phyloP scores from a whole-genome alignment of 2,329 filamentous ascomycete genomes.

The Alternaria consortialis region DNA sequence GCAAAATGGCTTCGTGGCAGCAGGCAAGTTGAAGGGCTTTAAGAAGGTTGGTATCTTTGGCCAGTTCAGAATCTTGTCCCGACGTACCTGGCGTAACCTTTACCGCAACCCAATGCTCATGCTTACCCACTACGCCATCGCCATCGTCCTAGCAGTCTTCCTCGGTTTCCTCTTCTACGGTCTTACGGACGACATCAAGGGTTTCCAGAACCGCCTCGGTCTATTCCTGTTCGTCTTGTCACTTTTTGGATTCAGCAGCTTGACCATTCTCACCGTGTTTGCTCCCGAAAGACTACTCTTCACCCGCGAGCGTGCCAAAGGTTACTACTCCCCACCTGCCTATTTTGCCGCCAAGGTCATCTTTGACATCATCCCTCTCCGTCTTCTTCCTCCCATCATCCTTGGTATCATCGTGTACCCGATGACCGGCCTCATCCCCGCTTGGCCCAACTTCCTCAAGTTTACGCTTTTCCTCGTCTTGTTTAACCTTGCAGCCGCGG shows the following conservation, averaged over 20 bases:
- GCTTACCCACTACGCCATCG: constrained; percentile 97
- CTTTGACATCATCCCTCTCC: constrained; percentile 96
- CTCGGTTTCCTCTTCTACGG: constrained; percentile 97
- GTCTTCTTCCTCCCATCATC: constrained; percentile 91
- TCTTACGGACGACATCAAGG: constrained; percentile 92
- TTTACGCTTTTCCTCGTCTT: constrained; percentile 92
- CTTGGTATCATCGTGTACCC: constrained; percentile 97
- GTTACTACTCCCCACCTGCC: constrained; percentile 92
- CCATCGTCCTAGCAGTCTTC: constrained; percentile 91
- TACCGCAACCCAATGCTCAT: constrained; percentile 98
- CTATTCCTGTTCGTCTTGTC: constrained; percentile 98
- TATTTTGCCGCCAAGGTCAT: constrained; percentile 97
- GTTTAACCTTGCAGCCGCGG: constrained; percentile 93
- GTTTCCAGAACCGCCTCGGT: constrained; percentile 96
- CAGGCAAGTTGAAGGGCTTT: constrained; percentile 78
- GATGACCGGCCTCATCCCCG: constrained; percentile 91
- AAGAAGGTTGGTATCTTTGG: constrained; percentile 78
- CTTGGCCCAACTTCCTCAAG: constrained; percentile 83
- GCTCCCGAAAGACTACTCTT: constrained; percentile 90
- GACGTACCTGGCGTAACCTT: constrained; percentile 94
- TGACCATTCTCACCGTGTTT: constrained; percentile 94
- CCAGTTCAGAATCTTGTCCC: constrained; percentile 89
- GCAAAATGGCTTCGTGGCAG: constrained; percentile 62
- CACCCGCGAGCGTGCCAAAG: constrained; percentile 91
- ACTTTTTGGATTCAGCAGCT: constrained; percentile 94